These are phyloP conservation scores for Grammothele lineata DNA, from an alignment of 768 basidiomycete species.

Conservation along the genomic window DNA sequence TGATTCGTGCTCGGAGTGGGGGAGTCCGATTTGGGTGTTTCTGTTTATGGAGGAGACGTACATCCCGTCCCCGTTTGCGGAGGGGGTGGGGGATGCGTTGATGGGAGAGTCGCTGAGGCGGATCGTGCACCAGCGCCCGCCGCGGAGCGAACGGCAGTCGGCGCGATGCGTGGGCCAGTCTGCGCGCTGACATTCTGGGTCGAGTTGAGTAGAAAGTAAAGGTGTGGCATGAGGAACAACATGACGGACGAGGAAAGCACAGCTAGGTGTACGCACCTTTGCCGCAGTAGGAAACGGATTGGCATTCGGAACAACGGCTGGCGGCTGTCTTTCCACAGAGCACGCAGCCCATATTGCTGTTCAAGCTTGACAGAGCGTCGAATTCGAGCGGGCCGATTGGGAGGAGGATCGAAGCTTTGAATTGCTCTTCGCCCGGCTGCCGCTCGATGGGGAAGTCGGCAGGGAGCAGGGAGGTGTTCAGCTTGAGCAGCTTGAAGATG, in stretches of 20 bases:
- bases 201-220: background rate
- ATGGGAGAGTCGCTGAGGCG: slow-evolving; percentile 15
- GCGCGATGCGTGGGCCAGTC: slow-evolving; percentile 17
- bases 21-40: slow-evolving; percentile 5
- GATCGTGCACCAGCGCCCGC: slow-evolving; percentile 35
- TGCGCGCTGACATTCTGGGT: background rate
- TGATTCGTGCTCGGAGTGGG: slow-evolving; percentile 21
- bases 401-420: slow-evolving; percentile 31
- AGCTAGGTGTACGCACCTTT: slow-evolving; percentile 26
- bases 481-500: slow-evolving; percentile 28
- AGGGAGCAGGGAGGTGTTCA: slow-evolving; percentile 29
- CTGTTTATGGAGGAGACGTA: slow-evolving; percentile 14
- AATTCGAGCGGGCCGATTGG: slow-evolving; percentile 33
- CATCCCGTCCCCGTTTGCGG: slow-evolving; percentile 5
- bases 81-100: background rate
- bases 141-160: slow-evolving; percentile 33
- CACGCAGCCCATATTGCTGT: slow-evolving; percentile 30
- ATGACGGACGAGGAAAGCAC: too few species aligned
- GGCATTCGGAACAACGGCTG: slow-evolving; percentile 32
- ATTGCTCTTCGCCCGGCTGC: slow-evolving; percentile 18
- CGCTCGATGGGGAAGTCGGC: slow-evolving; percentile 22
- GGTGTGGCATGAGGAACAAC: background rate
- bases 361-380: slow-evolving; percentile 30
- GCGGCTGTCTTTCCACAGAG: slow-evolving; percentile 33
- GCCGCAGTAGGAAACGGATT: slow-evolving; percentile 34